Evolutionary conservation across 768 basidiomycete genomes (phyloP).

Genomic region (Pleurotus pulmonarius): DNA sequence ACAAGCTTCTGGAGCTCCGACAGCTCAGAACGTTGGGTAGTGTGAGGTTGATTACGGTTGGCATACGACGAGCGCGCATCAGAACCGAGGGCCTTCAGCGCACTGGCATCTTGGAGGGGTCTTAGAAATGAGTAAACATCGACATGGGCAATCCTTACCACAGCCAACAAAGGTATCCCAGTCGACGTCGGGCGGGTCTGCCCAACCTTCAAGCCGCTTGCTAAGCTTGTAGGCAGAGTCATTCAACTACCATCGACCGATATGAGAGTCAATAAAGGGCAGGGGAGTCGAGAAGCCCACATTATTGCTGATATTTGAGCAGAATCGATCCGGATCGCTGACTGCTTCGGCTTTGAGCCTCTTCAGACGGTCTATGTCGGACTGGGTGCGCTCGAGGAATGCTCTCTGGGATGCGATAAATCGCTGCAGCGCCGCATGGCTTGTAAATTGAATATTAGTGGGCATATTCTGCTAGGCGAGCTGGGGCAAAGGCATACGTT

Average conservation of each 20-base stretch:
- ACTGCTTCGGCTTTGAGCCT: slow-evolving; percentile 37
- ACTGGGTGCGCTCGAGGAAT: slow-evolving; percentile 54
- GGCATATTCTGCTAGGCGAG: background rate
- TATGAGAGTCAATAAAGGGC: slow-evolving; percentile 4
- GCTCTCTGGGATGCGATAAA: slow-evolving; percentile 62
- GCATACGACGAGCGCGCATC: slow-evolving; percentile 29
- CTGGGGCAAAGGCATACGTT: slow-evolving; percentile 28
- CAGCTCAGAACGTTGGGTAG: slow-evolving; percentile 37
- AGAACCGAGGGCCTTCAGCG: slow-evolving; percentile 45
- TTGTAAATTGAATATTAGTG: slow-evolving; percentile 17
- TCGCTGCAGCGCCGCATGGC: slow-evolving; percentile 61
- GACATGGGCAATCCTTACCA: slow-evolving; percentile 36
- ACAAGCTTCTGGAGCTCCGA: slow-evolving; percentile 56
- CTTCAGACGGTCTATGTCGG: slow-evolving; percentile 58
- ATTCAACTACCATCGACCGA: slow-evolving; percentile 17
- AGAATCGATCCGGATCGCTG: slow-evolving; percentile 28
- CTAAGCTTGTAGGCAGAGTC: slow-evolving; percentile 33
- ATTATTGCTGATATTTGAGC: slow-evolving; percentile 27
- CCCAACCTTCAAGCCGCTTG: slow-evolving; percentile 39
- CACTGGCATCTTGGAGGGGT: slow-evolving; percentile 43
- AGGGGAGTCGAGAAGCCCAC: slow-evolving; percentile 19
- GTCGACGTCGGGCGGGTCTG: slow-evolving; percentile 47
- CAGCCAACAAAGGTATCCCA: slow-evolving; percentile 57
- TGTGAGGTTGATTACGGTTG: slow-evolving; percentile 33
- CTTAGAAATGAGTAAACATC: background rate